These are phyloP conservation scores for Byssochlamys sp. DNA, from an alignment of 2,329 filamentous ascomycete species.

Conservation along the genomic window DNA sequence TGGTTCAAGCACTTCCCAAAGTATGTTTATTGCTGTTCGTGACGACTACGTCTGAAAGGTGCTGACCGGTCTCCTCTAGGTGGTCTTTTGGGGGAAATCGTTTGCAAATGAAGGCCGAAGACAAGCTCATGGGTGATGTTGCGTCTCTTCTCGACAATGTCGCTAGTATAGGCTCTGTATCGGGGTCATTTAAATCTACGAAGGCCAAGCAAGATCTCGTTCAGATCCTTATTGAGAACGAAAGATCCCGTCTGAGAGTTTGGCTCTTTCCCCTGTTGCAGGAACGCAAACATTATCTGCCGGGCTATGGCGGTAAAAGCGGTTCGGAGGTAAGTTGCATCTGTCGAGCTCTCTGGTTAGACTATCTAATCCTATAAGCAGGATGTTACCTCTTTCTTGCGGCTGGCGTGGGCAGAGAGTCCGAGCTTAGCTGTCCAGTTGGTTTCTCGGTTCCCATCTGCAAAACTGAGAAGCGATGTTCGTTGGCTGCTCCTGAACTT, in stretches of 20 bases:
- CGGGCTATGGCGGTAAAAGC: constrained; percentile 34
- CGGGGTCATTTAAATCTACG: constrained; percentile 54
- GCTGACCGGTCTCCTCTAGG: constrained; percentile 18
- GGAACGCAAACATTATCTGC: constrained; percentile 45
- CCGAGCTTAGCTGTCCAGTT: constrained; percentile 83
- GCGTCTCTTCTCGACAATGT: constrained; percentile 56
- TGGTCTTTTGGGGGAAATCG: constrained; percentile 96
- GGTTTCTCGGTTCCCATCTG: constrained; percentile 65
- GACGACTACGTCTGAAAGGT: background rate
- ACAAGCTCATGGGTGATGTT: constrained; percentile 70
- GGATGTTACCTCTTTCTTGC: constrained; percentile 56
- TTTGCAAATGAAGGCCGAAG: constrained; percentile 86
- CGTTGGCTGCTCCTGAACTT: constrained; percentile 71
- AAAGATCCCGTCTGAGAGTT: constrained; percentile 71
- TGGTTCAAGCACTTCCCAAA: constrained; percentile 80
- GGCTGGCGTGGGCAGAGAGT: constrained; percentile 77
- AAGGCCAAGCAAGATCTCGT: constrained; percentile 77
- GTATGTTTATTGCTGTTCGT: constrained; percentile 21
- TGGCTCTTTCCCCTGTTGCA: constrained; percentile 78
- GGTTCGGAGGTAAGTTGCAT: constrained; percentile 28
- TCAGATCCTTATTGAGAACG: constrained; percentile 68
- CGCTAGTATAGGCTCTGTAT: constrained; percentile 45
- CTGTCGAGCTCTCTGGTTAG: background rate
- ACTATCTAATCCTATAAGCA: constrained; percentile 15
- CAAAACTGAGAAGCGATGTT: constrained; percentile 63